A percentile compares a stretch with the other conserved stretches of the same genome.
phyloP scores from a whole-genome alignment of 768 basidiomycete genomes.

The Ramaria sp. region DNA sequence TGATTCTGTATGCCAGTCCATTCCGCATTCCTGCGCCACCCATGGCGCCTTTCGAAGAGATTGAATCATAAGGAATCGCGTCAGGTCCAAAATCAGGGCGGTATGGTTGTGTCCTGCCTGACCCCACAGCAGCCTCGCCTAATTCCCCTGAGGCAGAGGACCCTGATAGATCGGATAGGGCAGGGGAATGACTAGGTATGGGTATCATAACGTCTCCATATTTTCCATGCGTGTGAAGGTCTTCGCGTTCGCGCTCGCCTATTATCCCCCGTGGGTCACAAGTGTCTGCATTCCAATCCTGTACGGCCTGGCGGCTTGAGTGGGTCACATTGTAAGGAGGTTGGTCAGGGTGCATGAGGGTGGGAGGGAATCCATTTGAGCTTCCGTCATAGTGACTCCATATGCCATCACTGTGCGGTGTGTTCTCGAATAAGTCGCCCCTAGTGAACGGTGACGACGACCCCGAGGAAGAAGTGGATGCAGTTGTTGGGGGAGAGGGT shows the following conservation, averaged over 20 bases:
- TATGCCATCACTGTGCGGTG: background rate
- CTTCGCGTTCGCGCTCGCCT: background rate
- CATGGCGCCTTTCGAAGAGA: background rate
- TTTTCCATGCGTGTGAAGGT: background rate
- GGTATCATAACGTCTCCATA: background rate
- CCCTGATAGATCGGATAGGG: background rate
- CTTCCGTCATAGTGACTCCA: background rate
- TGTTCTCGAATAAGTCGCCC: background rate
- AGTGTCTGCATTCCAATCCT: slow-evolving; percentile 1
- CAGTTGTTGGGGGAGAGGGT: background rate
- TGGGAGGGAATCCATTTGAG: background rate
- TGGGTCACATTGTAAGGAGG: background rate
- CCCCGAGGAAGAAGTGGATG: slow-evolving; percentile 5
- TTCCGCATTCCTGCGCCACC: background rate
- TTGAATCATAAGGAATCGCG: background rate
- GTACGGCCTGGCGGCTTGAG: background rate
- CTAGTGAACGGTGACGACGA: slow-evolving; percentile 4
- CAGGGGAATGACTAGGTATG: background rate
- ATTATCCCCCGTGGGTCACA: slow-evolving; percentile 8
- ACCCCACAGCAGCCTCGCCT: background rate
- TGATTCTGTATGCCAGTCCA: background rate
- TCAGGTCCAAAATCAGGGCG: background rate
- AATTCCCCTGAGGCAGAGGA: background rate
- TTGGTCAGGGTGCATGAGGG: background rate
- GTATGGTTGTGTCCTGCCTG: background rate